Evolutionary conservation across 176 grass and related monocot genomes (phyloP).

Genomic region (Rhynchospora breviuscula): DNA sequence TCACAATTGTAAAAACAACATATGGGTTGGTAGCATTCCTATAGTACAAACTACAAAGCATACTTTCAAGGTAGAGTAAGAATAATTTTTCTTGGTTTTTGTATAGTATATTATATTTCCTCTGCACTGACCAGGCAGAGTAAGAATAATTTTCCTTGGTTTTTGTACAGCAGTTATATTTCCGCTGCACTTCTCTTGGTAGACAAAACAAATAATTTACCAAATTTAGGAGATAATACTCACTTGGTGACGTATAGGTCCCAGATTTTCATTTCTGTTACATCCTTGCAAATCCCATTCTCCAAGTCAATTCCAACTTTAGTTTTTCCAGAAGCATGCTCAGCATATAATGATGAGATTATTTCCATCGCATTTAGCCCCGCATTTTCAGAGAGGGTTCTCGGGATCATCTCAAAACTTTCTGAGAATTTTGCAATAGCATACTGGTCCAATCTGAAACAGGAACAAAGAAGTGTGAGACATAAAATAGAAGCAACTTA

Average conservation of each 20-base stretch:
- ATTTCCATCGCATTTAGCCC: slow-evolving; percentile 84
- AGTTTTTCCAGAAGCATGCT: slow-evolving; percentile 68
- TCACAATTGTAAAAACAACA: background rate
- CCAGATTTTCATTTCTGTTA: slow-evolving; percentile 63
- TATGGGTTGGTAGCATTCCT: background rate
- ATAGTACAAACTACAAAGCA: background rate
- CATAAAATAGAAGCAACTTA: background rate
- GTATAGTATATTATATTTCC: background rate
- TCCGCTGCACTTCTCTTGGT: background rate
- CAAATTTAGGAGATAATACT: slow-evolving; percentile 6
- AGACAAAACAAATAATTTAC: background rate
- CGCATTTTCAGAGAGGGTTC: slow-evolving; percentile 81
- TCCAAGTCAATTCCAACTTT: slow-evolving; percentile 80
- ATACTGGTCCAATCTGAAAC: slow-evolving; percentile 84
- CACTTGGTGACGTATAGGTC: slow-evolving; percentile 91
- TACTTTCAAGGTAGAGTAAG: background rate
- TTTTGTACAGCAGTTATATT: background rate
- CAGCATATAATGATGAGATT: slow-evolving; percentile 90
- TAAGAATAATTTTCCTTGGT: background rate
- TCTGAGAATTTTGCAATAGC: slow-evolving; percentile 92
- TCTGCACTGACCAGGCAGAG: background rate
- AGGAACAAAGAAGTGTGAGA: slow-evolving; percentile 19
- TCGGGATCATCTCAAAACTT: slow-evolving; percentile 97
- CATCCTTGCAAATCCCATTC: slow-evolving; percentile 76
- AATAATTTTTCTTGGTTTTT: background rate